Evolutionary conservation across 176 grass and related monocot species (phyloP), one percentile per base, ranked within the genome.

Genomic region (Pontederia paniculata): DNA sequence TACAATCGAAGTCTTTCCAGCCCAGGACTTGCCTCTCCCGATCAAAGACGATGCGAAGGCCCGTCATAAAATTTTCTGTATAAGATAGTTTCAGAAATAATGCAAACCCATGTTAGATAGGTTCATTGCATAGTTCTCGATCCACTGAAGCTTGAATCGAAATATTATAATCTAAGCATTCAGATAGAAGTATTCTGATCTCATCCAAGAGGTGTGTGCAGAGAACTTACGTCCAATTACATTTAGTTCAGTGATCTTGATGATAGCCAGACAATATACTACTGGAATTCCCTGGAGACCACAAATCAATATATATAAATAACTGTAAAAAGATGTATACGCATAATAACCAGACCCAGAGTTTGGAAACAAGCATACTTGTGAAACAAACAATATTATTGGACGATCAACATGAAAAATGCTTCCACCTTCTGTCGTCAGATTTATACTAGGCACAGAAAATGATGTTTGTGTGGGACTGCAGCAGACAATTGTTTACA

Each of bases 41-140:
- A 58, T 98, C 78, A 52, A 98, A 98, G 42, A 98, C 83, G 53
- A 98, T 25, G 37, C 81, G 89, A 21, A 80, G 77, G 2, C 94
- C 94, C 3, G 80, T 77, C 80, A 98, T 58, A 52, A 88, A 98
- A 48, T 98, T 98, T 73, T 98, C 94, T 98, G 83, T 74, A 77
- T 0, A n/a, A n/a, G 70, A 68, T 41, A 20, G 4, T 31, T 21
- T 9, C 19, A n/a, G 1, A 37, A 37, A 37, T 2, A 37, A 37
- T 37, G 28, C 0, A 48, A 28, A 12, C 48, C 74, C 42, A 78
- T 63, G 48, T 44, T 23, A 52, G 47, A 16, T 31, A 37, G 53
- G 57, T 19, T 23, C 18, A 17, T 41, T 42, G 42, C 21, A 11
- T 47, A 55, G 48, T 69, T 48, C 17, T 48, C 12, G 9, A 60